A percentile compares a stretch with the other conserved stretches of the same genome.
phyloP scores from a whole-genome alignment of 1,284 basidiomycete genomes.

The Cryptococcus hybrid region DNA sequence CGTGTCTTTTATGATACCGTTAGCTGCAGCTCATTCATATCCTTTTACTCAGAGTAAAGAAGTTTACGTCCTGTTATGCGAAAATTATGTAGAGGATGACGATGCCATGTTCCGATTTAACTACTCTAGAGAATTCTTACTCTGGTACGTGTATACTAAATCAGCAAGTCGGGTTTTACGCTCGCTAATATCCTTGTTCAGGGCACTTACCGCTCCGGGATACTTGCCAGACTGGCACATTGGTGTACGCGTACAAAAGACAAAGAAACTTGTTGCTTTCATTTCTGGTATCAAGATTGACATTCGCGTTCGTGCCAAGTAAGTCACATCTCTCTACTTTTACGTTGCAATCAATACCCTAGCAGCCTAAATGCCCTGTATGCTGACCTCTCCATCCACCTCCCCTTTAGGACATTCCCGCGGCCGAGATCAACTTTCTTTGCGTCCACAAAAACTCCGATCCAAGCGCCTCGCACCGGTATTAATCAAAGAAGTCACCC shows the following conservation, averaged over 20 bases:
- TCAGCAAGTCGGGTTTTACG: too few relatives aligned
- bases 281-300: slow-evolving; percentile 92
- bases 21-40: neutral
- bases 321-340: slow-evolving; percentile 34
- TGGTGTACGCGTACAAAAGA: slow-evolving; percentile 86
- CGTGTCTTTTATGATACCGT: neutral
- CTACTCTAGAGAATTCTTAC: slow-evolving; percentile 90
- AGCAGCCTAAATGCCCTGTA: neutral
- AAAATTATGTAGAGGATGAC: slow-evolving; percentile 97
- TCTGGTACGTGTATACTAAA: slow-evolving; percentile 64
- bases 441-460: slow-evolving; percentile 96
- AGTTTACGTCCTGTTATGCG: slow-evolving; percentile 85
- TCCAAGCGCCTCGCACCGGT: slow-evolving; percentile 95
- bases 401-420: slow-evolving; percentile 59
- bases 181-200: slow-evolving; percentile 36
- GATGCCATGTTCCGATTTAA: slow-evolving; percentile 95
- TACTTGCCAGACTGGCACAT: slow-evolving; percentile 94
- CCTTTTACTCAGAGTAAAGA: slow-evolving; percentile 67
- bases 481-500: slow-evolving; percentile 96
- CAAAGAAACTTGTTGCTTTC: slow-evolving; percentile 94
- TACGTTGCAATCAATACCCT: too few relatives aligned
- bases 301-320: slow-evolving; percentile 77
- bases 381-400: neutral
- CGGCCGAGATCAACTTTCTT: slow-evolving; percentile 95
- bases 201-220: slow-evolving; percentile 92